Evolutionary conservation across 257 asterid species (phyloP), one percentile per base, ranked within the genome.

Genomic region (Solanum arcanum): DNA sequence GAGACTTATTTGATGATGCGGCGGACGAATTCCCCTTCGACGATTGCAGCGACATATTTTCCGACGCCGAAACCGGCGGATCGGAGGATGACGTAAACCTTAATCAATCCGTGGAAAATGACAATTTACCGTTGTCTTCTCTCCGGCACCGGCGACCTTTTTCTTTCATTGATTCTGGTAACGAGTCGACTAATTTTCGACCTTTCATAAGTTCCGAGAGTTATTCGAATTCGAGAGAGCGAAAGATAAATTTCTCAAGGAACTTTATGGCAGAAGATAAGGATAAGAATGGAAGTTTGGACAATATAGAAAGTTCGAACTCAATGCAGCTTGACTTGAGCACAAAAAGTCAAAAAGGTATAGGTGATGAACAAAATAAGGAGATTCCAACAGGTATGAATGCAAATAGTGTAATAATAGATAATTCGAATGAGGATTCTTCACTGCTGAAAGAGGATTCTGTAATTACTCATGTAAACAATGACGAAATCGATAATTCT

Each of bases 1-100:
- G 83, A 31, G 94, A 90, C 59, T 90, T 83, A 89, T 96, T 94
- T 68, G 85, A 62, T 33, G 96, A 94, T 75, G 94, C 94, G 16
- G n/a, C 75, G 70, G 95, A 93, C 46, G 97, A 94, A 52, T 93
- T 91, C 66, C 90, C 92, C 6, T 89, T 90, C 87, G 74, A 86
- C 29, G 98, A 94, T 88, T 92, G 93, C 89, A 25, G 16, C 21
- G 94, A 92, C 80, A 33, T 88, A 23, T 87, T 89, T 49, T 86
- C 75, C 59, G 84, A 86, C 70, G 39, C 84, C 31, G 91, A 86
- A 73, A 86, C 91, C 33, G 84, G 64, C 42, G 88, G 33, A 12
- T 87, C 93, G 25, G 88, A 60, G 66, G 86, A 84, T 23, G 37
- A 33, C 33, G 64, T 62, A 27, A 83, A 77, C 84, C 84, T 89